phyloP scores from a whole-genome alignment of 176 grass and related monocot species.

The Eleusine coracana region DNA sequence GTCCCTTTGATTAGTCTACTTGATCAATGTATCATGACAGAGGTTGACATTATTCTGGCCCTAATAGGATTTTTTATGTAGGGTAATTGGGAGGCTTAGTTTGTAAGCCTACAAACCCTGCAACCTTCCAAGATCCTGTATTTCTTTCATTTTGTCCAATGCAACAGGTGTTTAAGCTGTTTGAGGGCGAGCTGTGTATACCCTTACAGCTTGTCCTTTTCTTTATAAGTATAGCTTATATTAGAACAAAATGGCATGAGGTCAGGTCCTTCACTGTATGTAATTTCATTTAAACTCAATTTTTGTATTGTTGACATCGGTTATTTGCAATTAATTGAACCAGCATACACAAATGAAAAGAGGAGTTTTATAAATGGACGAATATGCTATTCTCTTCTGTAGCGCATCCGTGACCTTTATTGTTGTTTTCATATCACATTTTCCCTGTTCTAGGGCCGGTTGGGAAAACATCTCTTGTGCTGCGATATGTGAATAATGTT shows the following conservation, averaged over 20 bases:
- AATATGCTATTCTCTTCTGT: neutral
- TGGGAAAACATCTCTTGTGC: conserved; percentile 81
- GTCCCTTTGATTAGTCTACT: neutral
- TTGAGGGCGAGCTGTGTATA: neutral
- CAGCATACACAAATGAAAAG: neutral
- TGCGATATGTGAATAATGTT: conserved; percentile 77
- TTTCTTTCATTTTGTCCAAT: conserved; percentile 16
- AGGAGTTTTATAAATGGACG: neutral
- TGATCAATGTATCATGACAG: too few relatives aligned
- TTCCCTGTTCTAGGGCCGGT: conserved; percentile 55
- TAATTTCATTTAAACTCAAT: neutral
- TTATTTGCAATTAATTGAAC: neutral
- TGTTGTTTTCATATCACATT: conserved; percentile 23
- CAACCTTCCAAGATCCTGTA: neutral
- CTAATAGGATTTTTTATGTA: neutral
- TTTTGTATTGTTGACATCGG: neutral
- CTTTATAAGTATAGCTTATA: neutral
- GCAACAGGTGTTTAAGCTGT: neutral
- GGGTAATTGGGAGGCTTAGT: neutral
- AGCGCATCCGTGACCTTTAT: neutral
- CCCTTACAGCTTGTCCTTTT: too few relatives aligned
- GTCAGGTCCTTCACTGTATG: neutral
- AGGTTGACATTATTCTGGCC: too few relatives aligned
- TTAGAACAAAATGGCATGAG: neutral
- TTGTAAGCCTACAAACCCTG: neutral